Conservation (phyloP, 1,139 yeast species). For the Magnusiomyces suaveolens region DNA sequence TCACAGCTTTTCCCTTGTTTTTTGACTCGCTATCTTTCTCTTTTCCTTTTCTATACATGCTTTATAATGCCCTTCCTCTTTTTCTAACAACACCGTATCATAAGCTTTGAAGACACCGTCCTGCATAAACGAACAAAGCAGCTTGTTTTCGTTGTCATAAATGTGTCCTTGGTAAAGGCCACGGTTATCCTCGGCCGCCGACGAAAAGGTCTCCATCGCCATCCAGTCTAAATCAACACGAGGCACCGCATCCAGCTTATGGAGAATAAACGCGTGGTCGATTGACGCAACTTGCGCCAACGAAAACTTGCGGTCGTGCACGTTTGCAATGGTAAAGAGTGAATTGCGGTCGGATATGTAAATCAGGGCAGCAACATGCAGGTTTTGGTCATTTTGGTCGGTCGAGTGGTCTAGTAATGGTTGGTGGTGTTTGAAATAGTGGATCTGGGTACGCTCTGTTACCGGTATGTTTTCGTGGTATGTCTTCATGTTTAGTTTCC, state of each 20-base stretch:
- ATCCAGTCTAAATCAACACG: constrained; percentile 25
- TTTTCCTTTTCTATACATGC: background rate
- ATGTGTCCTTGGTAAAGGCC: constrained; percentile 31
- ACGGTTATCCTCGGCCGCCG: constrained; percentile 26
- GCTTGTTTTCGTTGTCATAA: constrained; percentile 20
- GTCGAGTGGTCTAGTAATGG: background rate
- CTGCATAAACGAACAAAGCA: constrained; percentile 30
- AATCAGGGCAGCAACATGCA: constrained; percentile 23
- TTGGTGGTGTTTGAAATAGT: constrained; percentile 20
- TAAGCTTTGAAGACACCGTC: constrained; percentile 27
- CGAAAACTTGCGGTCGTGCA: constrained; percentile 21
- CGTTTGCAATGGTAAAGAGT: constrained; percentile 27
- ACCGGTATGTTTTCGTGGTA: constrained; percentile 18
- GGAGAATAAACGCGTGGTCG: constrained; percentile 29
- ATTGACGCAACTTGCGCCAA: constrained; percentile 26
- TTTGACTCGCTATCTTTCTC: background rate
- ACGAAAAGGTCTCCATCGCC: constrained; percentile 29
- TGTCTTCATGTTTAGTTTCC: constrained; percentile 23
- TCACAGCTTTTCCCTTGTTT: background rate
- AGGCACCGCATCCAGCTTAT: constrained; percentile 20
- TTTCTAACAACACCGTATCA: background rate
- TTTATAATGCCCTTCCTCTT: background rate
- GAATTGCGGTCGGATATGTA: constrained; percentile 31
- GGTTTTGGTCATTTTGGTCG: background rate
- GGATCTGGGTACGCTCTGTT: constrained; percentile 24